These are phyloP conservation scores for Aspergillus nidulans DNA, from an alignment of 495 filamentous ascomycete species.

Conservation along the genomic window DNA sequence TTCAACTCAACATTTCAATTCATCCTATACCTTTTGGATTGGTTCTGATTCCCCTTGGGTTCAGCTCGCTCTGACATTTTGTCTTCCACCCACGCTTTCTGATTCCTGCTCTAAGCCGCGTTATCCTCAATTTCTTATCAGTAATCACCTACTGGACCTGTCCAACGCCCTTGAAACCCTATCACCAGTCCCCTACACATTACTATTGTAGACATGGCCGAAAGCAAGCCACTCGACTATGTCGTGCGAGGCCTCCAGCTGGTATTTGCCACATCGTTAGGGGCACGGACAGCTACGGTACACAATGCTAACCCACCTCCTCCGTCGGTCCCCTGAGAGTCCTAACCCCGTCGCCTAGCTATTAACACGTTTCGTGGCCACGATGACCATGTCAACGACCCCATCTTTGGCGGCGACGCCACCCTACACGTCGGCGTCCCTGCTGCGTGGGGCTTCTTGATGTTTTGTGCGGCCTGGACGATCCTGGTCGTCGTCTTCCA, in stretches of 20 bases:
- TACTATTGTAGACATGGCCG: slow-evolving; percentile 15
- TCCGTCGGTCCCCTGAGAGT: slow-evolving; percentile 13
- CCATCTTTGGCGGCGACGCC: slow-evolving; percentile 21
- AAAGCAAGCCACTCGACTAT: slow-evolving; percentile 18
- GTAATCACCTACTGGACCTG: too few relatives aligned
- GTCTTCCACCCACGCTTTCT: too few relatives aligned
- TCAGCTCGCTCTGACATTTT: too few relatives aligned
- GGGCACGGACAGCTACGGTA: slow-evolving; percentile 28
- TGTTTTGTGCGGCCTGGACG: slow-evolving; percentile 29
- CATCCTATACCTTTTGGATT: too few relatives aligned
- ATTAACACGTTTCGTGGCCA: slow-evolving; percentile 26
- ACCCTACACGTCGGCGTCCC: slow-evolving; percentile 24
- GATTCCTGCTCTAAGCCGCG: too few relatives aligned
- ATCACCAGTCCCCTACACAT: too few relatives aligned
- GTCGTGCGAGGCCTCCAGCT: slow-evolving; percentile 27
- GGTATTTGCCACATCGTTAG: slow-evolving; percentile 27
- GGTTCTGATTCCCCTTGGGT: too few relatives aligned
- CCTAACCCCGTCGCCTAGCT: slow-evolving; percentile 26
- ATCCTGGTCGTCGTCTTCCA: slow-evolving; percentile 20
- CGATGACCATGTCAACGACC: slow-evolving; percentile 17
- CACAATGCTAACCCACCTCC: slow-evolving; percentile 14
- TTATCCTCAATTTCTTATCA: too few relatives aligned
- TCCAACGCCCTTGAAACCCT: too few relatives aligned
- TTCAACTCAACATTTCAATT: too few relatives aligned
- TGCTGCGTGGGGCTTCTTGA: slow-evolving; percentile 26